Percentiles rank a stretch among this genome's conserved stretches.
These are phyloP conservation scores for Helotiales sp. DNA, from an alignment of 2,329 filamentous ascomycete genomes.

Conservation along the genomic window DNA sequence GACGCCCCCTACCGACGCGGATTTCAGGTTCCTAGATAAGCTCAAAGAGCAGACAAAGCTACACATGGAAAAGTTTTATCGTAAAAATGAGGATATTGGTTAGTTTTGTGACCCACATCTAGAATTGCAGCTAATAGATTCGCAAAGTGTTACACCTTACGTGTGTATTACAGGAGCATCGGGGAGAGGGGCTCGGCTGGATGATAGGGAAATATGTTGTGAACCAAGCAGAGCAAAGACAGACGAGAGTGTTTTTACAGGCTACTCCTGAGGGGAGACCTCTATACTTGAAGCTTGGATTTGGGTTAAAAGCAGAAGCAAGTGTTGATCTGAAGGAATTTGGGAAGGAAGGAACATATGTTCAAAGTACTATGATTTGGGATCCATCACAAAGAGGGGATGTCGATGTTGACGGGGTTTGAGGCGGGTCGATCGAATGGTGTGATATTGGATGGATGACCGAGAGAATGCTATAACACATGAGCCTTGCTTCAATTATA, in stretches of 20 bases:
- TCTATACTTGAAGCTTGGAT: not conserved
- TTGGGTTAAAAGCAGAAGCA: not conserved
- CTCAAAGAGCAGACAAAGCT: not conserved
- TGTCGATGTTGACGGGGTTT: not conserved
- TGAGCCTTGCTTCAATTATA: too few relatives aligned
- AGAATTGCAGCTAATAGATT: slow-evolving; percentile 3
- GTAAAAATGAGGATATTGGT: not conserved
- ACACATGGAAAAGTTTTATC: not conserved
- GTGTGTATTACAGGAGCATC: not conserved
- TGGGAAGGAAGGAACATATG: slow-evolving; percentile 1
- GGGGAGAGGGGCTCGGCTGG: not conserved
- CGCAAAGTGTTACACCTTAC: not conserved
- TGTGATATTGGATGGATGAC: not conserved
- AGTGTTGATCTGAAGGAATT: not conserved
- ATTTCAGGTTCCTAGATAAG: not conserved
- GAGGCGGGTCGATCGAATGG: not conserved
- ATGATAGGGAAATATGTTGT: not conserved
- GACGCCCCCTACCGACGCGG: not conserved
- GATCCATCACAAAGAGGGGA: not conserved
- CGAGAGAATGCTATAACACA: too few relatives aligned
- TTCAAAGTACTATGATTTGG: slow-evolving; percentile 3
- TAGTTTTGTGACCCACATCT: not conserved
- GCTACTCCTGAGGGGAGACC: not conserved
- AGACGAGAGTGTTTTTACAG: not conserved
- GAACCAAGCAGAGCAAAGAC: not conserved